Conservation (phyloP, 352 stramenopile species). For the Saprolegnia diclina region DNA sequence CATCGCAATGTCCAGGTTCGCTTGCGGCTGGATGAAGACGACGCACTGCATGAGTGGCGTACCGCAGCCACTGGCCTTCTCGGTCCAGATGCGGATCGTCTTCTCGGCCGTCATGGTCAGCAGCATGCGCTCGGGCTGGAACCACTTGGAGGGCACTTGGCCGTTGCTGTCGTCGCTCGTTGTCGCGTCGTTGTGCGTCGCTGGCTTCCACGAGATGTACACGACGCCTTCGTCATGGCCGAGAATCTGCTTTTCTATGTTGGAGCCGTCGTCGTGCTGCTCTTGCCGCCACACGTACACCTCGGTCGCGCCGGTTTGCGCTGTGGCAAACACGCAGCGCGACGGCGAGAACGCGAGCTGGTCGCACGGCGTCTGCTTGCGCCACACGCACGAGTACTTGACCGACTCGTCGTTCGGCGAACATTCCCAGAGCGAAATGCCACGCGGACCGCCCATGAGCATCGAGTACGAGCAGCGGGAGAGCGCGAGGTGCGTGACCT, state of each 20-base stretch:
- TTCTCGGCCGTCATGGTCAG: slow-evolving; percentile 60
- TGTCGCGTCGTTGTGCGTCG: slow-evolving; percentile 47
- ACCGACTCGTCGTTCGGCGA: slow-evolving; percentile 37
- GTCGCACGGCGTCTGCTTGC: slow-evolving; percentile 31
- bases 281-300: slow-evolving; percentile 47
- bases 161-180: slow-evolving; percentile 49
- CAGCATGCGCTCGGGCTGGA: slow-evolving; percentile 59
- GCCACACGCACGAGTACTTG: slow-evolving; percentile 20
- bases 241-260: slow-evolving; percentile 37
- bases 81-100: slow-evolving; percentile 60
- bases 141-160: slow-evolving; percentile 56
- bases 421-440: slow-evolving; percentile 38
- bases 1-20: slow-evolving; percentile 41
- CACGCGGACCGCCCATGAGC: slow-evolving; percentile 42
- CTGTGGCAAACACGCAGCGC: slow-evolving; percentile 55
- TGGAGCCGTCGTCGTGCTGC: neutral
- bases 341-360: slow-evolving; percentile 74
- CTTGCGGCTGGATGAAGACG: slow-evolving; percentile 46
- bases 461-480: slow-evolving; percentile 55
- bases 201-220: slow-evolving; percentile 77
- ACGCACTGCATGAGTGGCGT: slow-evolving; percentile 37
- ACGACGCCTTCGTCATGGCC: slow-evolving; percentile 57
- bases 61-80: slow-evolving; percentile 26
- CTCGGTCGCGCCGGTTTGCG: slow-evolving; percentile 31
- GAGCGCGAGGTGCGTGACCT: slow-evolving; percentile 54